Evolutionary conservation across 164 flowering plant species (phyloP).

Genomic region (Saururus chinensis): DNA sequence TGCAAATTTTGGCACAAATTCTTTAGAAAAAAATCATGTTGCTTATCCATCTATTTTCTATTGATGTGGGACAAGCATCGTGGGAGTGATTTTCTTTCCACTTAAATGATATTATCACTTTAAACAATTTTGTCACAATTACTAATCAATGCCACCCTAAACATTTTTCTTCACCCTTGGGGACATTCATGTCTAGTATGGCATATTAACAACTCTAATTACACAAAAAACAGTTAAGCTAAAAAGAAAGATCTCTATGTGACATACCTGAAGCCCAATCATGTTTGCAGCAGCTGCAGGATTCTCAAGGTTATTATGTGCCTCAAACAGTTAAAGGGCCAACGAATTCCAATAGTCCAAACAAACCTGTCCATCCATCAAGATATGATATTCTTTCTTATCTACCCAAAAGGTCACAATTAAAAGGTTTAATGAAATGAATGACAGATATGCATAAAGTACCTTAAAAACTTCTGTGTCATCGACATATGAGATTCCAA

Average conservation of each 20-base stretch:
- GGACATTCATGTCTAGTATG: no score
- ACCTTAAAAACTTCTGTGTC: constrained; percentile 99
- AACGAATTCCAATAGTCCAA: constrained; percentile 95
- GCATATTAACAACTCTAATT: no score
- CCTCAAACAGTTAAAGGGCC: constrained; percentile 82
- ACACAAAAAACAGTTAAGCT: not conserved
- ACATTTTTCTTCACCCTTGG: no score
- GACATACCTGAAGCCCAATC: constrained; percentile 80
- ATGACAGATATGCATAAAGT: not conserved
- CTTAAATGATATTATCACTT: no score
- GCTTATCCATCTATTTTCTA: no score
- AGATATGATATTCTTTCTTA: not conserved
- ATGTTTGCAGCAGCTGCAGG: constrained; percentile 54
- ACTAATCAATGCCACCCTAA: no score
- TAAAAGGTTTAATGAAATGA: not conserved
- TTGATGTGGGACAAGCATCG: no score
- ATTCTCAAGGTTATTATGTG: constrained; percentile 62
- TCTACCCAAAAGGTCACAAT: not conserved
- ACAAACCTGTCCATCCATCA: constrained; percentile 54
- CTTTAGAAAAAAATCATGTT: no score
- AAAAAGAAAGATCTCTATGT: not conserved
- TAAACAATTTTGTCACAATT: not conserved
- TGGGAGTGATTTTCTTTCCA: no score
- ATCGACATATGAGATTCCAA: constrained; percentile 88
- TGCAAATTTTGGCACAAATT: no score